Evolutionary conservation across 495 filamentous ascomycete species (phyloP).

Genomic region (Tetracladium setigerum): DNA sequence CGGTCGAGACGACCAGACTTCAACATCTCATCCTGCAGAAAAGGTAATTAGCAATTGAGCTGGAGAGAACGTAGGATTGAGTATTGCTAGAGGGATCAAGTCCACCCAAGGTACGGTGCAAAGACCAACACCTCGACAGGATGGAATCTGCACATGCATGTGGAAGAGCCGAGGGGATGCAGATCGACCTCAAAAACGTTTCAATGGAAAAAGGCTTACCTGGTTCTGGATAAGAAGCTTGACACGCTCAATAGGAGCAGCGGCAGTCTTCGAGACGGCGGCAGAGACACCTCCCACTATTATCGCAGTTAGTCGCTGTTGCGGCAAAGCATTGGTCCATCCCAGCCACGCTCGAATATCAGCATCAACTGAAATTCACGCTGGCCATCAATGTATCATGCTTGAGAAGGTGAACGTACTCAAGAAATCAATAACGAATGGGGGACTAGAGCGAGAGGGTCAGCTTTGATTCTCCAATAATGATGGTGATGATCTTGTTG

Average conservation of each 20-base stretch:
- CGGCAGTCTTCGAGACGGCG: conserved; percentile 99
- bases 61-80: conserved; percentile 5
- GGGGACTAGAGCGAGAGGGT: conserved; percentile 29
- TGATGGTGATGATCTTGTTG: conserved; percentile 14
- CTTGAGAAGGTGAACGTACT: conserved; percentile 59
- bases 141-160: conserved; percentile 9
- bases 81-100: background rate
- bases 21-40: conserved; percentile 93
- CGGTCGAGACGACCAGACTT: conserved; percentile 96
- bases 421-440: conserved; percentile 89
- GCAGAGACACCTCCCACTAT: conserved; percentile 99
- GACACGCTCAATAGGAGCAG: conserved; percentile 99
- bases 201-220: conserved; percentile 48
- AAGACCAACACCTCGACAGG: background rate
- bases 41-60: conserved; percentile 16
- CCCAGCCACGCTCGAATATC: conserved; percentile 4
- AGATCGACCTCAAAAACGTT: background rate
- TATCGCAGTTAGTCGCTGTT: conserved; percentile 27
- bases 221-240: conserved; percentile 99
- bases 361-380: conserved; percentile 7
- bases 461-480: conserved; percentile 23
- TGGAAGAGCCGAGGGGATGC: conserved; percentile 10
- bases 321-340: conserved; percentile 9
- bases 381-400: conserved; percentile 1
- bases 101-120: background rate